Conservation (phyloP, 768 basidiomycete genomes). For the Boletus sensibilis region DNA sequence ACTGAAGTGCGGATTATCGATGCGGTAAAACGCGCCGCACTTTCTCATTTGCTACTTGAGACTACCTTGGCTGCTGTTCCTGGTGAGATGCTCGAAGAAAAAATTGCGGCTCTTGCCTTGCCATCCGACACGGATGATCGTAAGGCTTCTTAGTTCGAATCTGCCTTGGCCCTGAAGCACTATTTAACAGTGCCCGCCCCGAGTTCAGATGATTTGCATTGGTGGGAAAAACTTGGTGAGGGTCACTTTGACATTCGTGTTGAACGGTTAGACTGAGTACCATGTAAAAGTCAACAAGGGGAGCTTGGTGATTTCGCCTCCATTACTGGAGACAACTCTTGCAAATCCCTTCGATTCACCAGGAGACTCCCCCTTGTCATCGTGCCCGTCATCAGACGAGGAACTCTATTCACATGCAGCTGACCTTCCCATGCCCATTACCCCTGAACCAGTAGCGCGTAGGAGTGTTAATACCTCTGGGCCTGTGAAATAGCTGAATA, state of each 20-base stretch:
- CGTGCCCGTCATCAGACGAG: slow-evolving; percentile 82
- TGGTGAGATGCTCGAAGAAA: slow-evolving; percentile 70
- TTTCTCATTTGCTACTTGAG: slow-evolving; percentile 68
- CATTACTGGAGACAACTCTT: slow-evolving; percentile 41
- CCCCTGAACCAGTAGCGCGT: slow-evolving; percentile 31
- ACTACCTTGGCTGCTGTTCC: slow-evolving; percentile 60
- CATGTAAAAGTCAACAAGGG: slow-evolving; percentile 20
- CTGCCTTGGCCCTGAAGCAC: slow-evolving; percentile 4
- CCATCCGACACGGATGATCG: slow-evolving; percentile 40
- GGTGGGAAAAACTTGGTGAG: slow-evolving; percentile 79
- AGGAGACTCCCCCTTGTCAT: slow-evolving; percentile 61
- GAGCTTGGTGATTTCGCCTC: slow-evolving; percentile 33
- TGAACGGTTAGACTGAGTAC: neutral
- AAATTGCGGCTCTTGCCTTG: slow-evolving; percentile 58
- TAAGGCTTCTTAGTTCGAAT: slow-evolving; percentile 12
- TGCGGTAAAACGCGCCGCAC: slow-evolving; percentile 62
- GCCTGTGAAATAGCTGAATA: slow-evolving; percentile 9
- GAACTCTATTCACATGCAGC: slow-evolving; percentile 76
- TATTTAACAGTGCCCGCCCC: slow-evolving; percentile 70
- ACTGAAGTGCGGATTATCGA: slow-evolving; percentile 80
- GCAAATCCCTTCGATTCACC: slow-evolving; percentile 77
- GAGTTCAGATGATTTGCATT: slow-evolving; percentile 70
- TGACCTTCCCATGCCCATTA: slow-evolving; percentile 67
- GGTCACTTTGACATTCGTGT: neutral
- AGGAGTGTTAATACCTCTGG: slow-evolving; percentile 7